Percentiles rank a stretch among this genome's conserved stretches.
These are phyloP conservation scores for Yamadazyma epiphylla DNA, from an alignment of 1,139 yeast species.

Conservation along the genomic window DNA sequence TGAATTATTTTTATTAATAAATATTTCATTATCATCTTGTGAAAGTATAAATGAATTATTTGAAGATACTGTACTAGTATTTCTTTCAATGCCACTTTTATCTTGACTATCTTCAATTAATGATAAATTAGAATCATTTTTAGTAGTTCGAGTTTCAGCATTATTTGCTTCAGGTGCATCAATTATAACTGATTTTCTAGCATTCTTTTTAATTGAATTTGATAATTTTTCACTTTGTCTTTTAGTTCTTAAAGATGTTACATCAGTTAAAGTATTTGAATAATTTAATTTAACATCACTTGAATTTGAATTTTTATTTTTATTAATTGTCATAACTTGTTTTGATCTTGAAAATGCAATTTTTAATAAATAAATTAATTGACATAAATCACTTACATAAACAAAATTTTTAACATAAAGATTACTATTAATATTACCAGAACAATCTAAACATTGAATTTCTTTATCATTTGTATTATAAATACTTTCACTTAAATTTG, in stretches of 20 bases:
- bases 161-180: slow-evolving; percentile 56
- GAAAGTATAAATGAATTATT: slow-evolving; percentile 19
- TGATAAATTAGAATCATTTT: no score
- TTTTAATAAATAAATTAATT: slow-evolving; percentile 70
- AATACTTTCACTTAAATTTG: slow-evolving; percentile 31
- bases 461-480: slow-evolving; percentile 20
- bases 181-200: slow-evolving; percentile 40
- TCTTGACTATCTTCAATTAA: slow-evolving; percentile 7
- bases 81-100: slow-evolving; percentile 14
- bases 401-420: slow-evolving; percentile 23
- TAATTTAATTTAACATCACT: slow-evolving; percentile 38
- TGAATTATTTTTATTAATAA: slow-evolving; percentile 28
- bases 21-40: slow-evolving; percentile 29
- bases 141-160: no score
- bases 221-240: slow-evolving; percentile 67
- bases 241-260: slow-evolving; percentile 70
- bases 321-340: slow-evolving; percentile 48
- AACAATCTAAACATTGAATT: slow-evolving; percentile 59
- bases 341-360: slow-evolving; percentile 82
- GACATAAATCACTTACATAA: slow-evolving; percentile 64
- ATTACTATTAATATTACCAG: slow-evolving; percentile 15
- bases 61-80: slow-evolving; percentile 13
- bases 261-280: slow-evolving; percentile 70
- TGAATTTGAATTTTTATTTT: slow-evolving; percentile 4
- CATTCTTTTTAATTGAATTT: slow-evolving; percentile 49